Percentiles rank a stretch among this genome's conserved stretches.
Conservation (phyloP, 2,329 filamentous ascomycete genomes). For the Leptographium flavum region DNA sequence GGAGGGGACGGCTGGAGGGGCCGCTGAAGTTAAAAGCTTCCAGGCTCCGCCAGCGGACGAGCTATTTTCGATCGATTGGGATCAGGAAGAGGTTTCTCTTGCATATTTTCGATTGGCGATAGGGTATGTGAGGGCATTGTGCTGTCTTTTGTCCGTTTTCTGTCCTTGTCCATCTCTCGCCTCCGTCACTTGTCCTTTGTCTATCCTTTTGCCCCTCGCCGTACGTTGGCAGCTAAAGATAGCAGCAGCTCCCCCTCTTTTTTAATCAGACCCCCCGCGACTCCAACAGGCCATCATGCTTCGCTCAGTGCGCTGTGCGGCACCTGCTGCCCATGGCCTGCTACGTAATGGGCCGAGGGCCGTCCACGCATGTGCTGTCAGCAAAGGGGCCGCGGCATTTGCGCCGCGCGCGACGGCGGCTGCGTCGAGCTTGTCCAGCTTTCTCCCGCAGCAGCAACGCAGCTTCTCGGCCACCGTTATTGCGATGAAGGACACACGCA, state of each 20-base stretch:
- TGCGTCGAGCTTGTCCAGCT: no score
- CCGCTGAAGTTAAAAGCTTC: neutral
- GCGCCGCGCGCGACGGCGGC: neutral
- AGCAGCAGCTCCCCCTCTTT: neutral
- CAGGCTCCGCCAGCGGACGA: neutral
- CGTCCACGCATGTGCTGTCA: neutral
- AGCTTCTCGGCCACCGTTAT: conserved; percentile 13
- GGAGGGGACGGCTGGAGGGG: neutral
- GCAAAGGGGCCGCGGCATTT: neutral
- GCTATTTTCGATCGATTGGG: conserved; percentile 1
- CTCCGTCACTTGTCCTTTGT: no score
- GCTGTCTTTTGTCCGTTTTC: no score
- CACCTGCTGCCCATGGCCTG: conserved; percentile 7
- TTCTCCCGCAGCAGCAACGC: neutral
- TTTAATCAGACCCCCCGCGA: neutral
- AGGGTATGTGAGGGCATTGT: neutral
- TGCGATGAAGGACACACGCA: conserved; percentile 44
- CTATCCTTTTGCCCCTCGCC: neutral
- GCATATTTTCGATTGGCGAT: neutral
- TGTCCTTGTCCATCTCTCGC: neutral
- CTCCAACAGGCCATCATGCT: conserved; percentile 5
- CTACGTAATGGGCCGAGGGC: conserved; percentile 2
- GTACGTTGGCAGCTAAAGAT: neutral
- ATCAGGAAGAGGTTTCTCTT: neutral
- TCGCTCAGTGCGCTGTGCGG: conserved; percentile 7